Base-by-base conservation (phyloP, 768 basidiomycete genomes). In the Suillus luteus region DNA sequence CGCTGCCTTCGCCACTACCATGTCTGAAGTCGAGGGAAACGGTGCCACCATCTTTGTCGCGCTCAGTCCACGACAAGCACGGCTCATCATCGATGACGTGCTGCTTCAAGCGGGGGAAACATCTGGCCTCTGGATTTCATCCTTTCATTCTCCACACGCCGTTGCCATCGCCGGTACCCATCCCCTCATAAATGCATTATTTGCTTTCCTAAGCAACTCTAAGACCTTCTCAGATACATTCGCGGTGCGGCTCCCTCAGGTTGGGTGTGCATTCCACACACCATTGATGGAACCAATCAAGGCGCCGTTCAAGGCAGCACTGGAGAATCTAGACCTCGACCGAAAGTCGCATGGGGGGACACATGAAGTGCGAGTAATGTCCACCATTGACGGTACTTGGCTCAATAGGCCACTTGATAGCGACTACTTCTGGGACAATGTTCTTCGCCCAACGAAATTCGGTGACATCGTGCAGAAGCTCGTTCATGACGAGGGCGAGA, bases 131-230 rank as follows among this genome's bases (percentile, higher is more conserved):
- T 78, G 75, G 72, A 72, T 77, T 12, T 75, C 74, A 35, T 75
- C 76, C 55, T 73, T 78, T 66, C 78, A 77, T 62, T 77, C 75
- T 19, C 74, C 75, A 51, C 72, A 76, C 14, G 75, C 77, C n/a
- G 75, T 77, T 44, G 75, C 76, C 3, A 66, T 77, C 19, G 75
- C 76, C 5, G 77, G 77, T 24, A 65, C 55, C 19, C 70, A 73
- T 19, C 69, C 73, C 38, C 70, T 75, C 14, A 66, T 78, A 58
- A 73, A 77, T n/a, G 71, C 69, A 5, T 58, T 78, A n/a, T 68
- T 74, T 14, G 69, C 70, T 15, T 58, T 58, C 57, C 66, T 74
- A 40, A 74, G 74, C 15, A 62, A 67, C 35, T 68, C 70, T 49
- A 69, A 68, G 35, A 68, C 74, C 10, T 75, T 76, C 35, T 65